Conservation (phyloP, 129 eudicot genomes). For the Scalesia atractyloides region DNA sequence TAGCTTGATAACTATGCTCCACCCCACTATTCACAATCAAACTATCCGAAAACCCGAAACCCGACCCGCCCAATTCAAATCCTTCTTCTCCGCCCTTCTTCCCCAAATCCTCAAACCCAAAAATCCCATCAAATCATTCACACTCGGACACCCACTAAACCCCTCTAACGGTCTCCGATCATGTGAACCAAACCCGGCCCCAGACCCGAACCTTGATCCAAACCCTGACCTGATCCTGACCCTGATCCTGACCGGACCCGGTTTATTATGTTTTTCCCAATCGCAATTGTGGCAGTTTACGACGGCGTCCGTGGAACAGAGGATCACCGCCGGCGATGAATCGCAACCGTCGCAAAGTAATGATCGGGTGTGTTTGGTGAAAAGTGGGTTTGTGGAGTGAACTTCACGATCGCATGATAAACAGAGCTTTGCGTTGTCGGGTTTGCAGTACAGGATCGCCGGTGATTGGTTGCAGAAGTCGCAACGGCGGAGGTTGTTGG, state of each 20-base stretch:
- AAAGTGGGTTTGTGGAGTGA: slow-evolving; percentile 76
- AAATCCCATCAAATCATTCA: slow-evolving; percentile 57
- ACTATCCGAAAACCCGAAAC: slow-evolving; percentile 36
- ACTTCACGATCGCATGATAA: slow-evolving; percentile 71
- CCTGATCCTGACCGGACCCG: background rate
- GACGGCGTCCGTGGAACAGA: slow-evolving; percentile 56
- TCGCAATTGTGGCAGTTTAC: slow-evolving; percentile 95
- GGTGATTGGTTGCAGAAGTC: slow-evolving; percentile 67
- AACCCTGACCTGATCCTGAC: too few relatives aligned
- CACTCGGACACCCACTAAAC: slow-evolving; percentile 85
- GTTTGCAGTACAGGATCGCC: slow-evolving; percentile 74
- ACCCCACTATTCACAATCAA: slow-evolving; percentile 55
- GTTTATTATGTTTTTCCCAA: slow-evolving; percentile 57
- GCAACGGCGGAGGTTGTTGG: slow-evolving; percentile 41
- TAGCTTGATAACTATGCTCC: slow-evolving; percentile 61
- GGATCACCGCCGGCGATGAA: slow-evolving; percentile 70
- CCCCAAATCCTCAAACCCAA: slow-evolving; percentile 41
- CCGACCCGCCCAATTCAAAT: too few relatives aligned
- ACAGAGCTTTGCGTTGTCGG: slow-evolving; percentile 84
- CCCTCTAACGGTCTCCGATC: slow-evolving; percentile 76
- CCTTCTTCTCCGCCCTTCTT: too few relatives aligned
- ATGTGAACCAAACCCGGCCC: slow-evolving; percentile 23
- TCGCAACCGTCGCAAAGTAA: slow-evolving; percentile 69
- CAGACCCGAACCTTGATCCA: too few relatives aligned
- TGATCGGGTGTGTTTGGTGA: slow-evolving; percentile 69